Base-by-base conservation (phyloP, 78 protist genomes). In the Creolimax fragrantissima region DNA sequence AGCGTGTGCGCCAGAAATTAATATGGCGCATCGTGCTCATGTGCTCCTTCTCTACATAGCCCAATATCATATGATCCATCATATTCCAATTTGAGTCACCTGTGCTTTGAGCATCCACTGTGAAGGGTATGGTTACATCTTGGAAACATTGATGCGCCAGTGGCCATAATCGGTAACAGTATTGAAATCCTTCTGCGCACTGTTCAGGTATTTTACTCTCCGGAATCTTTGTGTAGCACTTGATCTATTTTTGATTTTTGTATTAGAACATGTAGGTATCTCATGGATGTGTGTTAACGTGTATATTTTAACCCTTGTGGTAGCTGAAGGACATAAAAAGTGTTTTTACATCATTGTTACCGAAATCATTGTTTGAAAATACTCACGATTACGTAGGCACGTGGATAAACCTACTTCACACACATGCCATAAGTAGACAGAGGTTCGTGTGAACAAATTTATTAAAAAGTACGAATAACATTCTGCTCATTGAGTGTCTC, bases 1-100 rank as follows among this genome's bases (percentile, higher is more conserved):
- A 90, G 45, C 92, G 85, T 44, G 88, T 44, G 66, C 92, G 88
- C 92, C 92, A 90, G 42, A 36, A 90, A 43, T 74, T 35, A 41
- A 90, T 58, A 24, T 58, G 74, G 39, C 74, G 74, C 74, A 58
- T 58, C 39, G 74, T 58, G 24, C 74, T 58, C 74, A 58, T 58
- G 74, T 58, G 74, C 11, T 58, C 74, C 74, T 58, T 58, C 74
- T 58, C 74, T 58, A 58, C 74, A 58, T 41, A 6, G 3, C 92
- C 92, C 47, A 36, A 45, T 2, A 90, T 47, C 43, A 90, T 2
- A 17, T 66, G 42, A 6, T 90, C 92, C n/a, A 66, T 74, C 43
- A 41, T 24, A 47, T 90, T 90, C 92, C 92, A 90, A 44, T 67
- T 67, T 45, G 36, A 90, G 3, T 41, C 45, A 58, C 74, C 74